A percentile compares a stretch with the other conserved stretches of the same genome.
Conservation (phyloP, 257 asterid species). For the Solanum megistacrolobum region DNA sequence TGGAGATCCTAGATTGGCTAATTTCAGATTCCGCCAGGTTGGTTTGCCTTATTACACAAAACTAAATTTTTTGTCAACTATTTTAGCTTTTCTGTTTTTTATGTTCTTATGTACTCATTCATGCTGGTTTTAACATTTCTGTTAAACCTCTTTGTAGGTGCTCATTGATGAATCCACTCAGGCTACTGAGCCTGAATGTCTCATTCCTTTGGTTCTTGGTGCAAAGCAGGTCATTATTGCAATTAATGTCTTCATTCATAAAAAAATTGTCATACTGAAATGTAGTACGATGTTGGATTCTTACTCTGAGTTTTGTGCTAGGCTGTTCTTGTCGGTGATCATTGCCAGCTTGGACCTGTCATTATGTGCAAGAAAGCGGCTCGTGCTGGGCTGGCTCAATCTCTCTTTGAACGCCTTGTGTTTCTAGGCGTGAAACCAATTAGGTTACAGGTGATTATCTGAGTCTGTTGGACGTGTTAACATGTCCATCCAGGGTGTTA, state of each 20-base stretch:
- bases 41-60: background rate
- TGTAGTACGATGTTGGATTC: background rate
- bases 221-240: conserved; percentile 67
- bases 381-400: conserved; percentile 96
- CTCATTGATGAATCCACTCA: conserved; percentile 99
- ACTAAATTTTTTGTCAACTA: background rate
- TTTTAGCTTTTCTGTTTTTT: background rate
- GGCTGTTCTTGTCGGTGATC: conserved; percentile 98
- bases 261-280: background rate
- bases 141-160: conserved; percentile 36
- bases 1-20: conserved; percentile 96
- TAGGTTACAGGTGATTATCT: conserved; percentile 76
- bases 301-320: conserved; percentile 14
- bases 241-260: background rate
- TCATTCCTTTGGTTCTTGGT: conserved; percentile 96
- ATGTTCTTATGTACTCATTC: background rate
- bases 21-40: conserved; percentile 98
- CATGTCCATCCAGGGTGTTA: background rate
- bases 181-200: conserved; percentile 97
- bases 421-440: conserved; percentile 94
- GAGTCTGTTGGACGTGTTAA: background rate
- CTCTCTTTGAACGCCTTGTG: conserved; percentile 96
- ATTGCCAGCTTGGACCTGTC: conserved; percentile 99
- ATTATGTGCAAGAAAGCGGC: conserved; percentile 99
- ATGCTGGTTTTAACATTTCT: background rate